Conservation (phyloP, 306 rosid genomes). For the Cyamopsis tetragonoloba region DNA sequence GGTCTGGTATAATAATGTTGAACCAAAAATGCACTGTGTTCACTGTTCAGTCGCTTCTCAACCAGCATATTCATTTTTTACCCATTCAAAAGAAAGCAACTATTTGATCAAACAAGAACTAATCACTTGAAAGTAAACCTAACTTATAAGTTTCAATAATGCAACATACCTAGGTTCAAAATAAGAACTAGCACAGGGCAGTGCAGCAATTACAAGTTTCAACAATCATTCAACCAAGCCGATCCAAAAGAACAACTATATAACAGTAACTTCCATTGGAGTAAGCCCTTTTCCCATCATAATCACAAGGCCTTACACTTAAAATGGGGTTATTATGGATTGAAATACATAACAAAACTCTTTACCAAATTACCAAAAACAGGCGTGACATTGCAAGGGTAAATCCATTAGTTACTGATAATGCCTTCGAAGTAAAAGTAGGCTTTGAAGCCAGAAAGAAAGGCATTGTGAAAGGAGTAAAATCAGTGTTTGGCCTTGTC, state of each 20-base stretch:
- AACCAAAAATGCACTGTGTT: no score
- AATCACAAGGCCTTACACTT: constrained; percentile 9
- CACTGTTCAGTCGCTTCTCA: no score
- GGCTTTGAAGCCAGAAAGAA: no score
- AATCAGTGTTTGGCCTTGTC: constrained; percentile 54
- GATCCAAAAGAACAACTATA: not conserved
- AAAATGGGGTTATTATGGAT: constrained; percentile 20
- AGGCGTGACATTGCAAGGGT: not conserved
- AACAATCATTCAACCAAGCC: constrained; percentile 6
- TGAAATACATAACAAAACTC: constrained; percentile 18
- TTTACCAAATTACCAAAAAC: constrained; percentile 4
- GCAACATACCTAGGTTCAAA: not conserved
- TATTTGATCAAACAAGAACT: constrained; percentile 1
- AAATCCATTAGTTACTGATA: constrained; percentile 2
- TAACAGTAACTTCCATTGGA: not conserved
- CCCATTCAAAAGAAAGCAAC: not conserved
- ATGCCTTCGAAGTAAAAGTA: no score
- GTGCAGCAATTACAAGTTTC: not conserved
- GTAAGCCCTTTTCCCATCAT: not conserved
- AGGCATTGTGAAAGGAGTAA: not conserved
- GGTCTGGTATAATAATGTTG: no score
- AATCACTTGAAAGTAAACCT: not conserved
- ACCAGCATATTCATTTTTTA: not conserved
- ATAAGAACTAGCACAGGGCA: constrained; percentile 5
- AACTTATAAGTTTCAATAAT: not conserved